Evolutionary conservation across 2,329 filamentous ascomycete genomes (phyloP), one percentile per base, ranked within the genome.

Genomic region (Xylariaceae sp.): DNA sequence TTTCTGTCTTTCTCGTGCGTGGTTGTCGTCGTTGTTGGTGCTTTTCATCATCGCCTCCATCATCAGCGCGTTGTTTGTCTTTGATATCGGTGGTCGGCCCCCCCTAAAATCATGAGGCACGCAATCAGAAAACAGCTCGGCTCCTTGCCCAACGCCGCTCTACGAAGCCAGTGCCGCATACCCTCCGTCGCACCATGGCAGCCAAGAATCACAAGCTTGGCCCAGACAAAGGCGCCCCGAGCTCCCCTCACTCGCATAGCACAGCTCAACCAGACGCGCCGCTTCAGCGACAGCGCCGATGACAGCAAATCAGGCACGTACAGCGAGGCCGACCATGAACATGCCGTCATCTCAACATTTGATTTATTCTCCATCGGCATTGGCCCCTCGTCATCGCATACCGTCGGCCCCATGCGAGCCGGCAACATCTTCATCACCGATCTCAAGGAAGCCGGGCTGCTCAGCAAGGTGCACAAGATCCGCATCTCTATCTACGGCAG

Each of bases 321-420:
- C 67, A 80, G 75, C 61, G 78, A 80, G 63, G 73, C 78, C 1
- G 78, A 79, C 52, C 76, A 78, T 51, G 78, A 80, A 64, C 78
- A 80, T 64, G 78, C 78, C 59, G 78, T 80, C 66, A 80, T 80
- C 58, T 80, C 78, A 1, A 77, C 78, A 0, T 80, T 80, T 62
- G 78, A 80, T 65, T 72, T 80, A 39, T 80, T 80, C 68, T 80
- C 78, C 37, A 79, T 80, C 55, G 78, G 78, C 64, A 80, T 80
- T 63, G 78, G 78, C 0, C 78, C 78, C 9, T 80, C 78, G 0
- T 80, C 78, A 1, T 80, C 78, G 9, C 78, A 80, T 67, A 80
- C 78, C 0, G 78, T 80, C 23, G 78, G 78, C 0, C 78, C 78
- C 15, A 80, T 80, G 78, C 76, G 78, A 15, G 78, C 78, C 5